These are phyloP conservation scores for Ceratocystis eucalypticola DNA, from an alignment of 2,329 filamentous ascomycete species.

Conservation along the genomic window DNA sequence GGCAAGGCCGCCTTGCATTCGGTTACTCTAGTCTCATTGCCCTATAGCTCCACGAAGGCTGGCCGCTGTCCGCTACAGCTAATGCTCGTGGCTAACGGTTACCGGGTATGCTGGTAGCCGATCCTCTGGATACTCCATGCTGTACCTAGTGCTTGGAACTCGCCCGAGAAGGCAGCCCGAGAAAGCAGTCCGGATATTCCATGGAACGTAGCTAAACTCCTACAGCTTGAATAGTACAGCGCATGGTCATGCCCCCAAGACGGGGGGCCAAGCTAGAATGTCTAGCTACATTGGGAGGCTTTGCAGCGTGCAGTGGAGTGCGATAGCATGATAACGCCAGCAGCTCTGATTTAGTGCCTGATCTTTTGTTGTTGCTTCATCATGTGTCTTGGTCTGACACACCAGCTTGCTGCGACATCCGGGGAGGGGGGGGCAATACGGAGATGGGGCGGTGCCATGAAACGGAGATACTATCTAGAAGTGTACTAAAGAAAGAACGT, in stretches of 20 bases:
- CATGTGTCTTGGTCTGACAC: conserved; percentile 6
- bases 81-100: too few species aligned
- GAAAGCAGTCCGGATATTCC: too few species aligned
- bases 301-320: neutral
- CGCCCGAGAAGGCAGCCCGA: too few species aligned
- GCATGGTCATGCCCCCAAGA: neutral
- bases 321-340: neutral
- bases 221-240: too few species aligned
- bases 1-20: too few species aligned
- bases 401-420: neutral
- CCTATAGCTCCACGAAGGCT: too few species aligned
- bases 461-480: neutral
- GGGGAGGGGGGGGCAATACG: neutral
- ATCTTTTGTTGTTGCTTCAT: neutral
- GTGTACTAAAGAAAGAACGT: too few species aligned
- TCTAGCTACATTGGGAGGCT: too few species aligned
- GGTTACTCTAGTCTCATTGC: too few species aligned
- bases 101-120: neutral
- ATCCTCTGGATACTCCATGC: neutral
- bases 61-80: too few species aligned
- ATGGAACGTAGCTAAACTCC: too few species aligned
- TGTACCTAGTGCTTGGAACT: too few species aligned
- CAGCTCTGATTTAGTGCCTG: neutral
- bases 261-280: neutral
- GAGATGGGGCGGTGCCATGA: neutral